phyloP scores from a whole-genome alignment of 2,329 filamentous ascomycete genomes.

The Beauveria australis region DNA sequence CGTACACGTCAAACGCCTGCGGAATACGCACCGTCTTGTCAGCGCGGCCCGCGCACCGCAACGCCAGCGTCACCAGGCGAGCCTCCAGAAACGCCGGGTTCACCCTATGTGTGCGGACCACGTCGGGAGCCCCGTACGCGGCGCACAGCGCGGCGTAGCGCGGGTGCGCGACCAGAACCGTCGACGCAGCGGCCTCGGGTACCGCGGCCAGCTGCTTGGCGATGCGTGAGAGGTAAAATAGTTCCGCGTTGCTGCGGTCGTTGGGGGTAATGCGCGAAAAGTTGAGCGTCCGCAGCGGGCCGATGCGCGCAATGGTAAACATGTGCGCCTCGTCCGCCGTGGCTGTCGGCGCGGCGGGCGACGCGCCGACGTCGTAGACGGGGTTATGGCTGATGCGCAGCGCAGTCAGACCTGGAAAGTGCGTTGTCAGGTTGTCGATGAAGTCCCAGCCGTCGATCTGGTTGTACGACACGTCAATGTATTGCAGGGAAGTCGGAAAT shows the following conservation, averaged over 20 bases:
- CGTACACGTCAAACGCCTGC: constrained; percentile 70
- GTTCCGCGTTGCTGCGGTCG: constrained; percentile 80
- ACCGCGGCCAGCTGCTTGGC: constrained; percentile 62
- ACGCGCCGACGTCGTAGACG: constrained; percentile 54
- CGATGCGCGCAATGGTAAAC: constrained; percentile 72
- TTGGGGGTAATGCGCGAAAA: constrained; percentile 61
- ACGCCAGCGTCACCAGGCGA: constrained; percentile 59
- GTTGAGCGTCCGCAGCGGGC: constrained; percentile 60
- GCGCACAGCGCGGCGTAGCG: constrained; percentile 68
- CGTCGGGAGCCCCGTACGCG: constrained; percentile 62
- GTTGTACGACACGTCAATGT: constrained; percentile 70
- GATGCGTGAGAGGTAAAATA: constrained; percentile 86
- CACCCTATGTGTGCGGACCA: constrained; percentile 48
- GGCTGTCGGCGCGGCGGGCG: constrained; percentile 33
- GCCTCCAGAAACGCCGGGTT: constrained; percentile 79
- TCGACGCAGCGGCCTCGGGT: constrained; percentile 41
- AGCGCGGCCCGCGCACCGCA: constrained; percentile 24
- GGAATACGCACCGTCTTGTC: constrained; percentile 51
- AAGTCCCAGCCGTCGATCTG: constrained; percentile 62
- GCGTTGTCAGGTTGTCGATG: constrained; percentile 56
- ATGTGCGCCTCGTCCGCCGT: constrained; percentile 78
- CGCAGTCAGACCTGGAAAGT: constrained; percentile 65
- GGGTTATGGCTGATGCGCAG: constrained; percentile 83
- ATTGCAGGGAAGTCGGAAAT: constrained; percentile 48
- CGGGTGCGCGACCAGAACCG: constrained; percentile 56